Evolutionary conservation across 2,329 filamentous ascomycete species (phyloP), one percentile per base, ranked within the genome.

Genomic region (Colletotrichum chrysophilum): DNA sequence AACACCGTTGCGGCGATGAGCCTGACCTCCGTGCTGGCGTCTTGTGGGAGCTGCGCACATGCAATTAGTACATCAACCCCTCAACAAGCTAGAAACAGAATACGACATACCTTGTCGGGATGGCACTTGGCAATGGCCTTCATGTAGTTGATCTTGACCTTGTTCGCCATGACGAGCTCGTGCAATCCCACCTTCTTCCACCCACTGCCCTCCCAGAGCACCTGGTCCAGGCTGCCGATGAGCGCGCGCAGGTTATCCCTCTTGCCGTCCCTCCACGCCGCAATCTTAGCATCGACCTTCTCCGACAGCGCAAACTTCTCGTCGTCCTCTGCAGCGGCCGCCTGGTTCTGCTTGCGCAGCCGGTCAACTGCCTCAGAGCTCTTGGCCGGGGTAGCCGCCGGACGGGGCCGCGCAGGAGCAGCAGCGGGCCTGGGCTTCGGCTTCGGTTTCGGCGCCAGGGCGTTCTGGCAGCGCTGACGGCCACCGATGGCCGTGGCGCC

Each of bases 51-150:
- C 92, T 94, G 79, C 1, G 3, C 3, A 30, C 7, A 4, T 1
- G 1, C 58, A 52, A 7, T 77, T 32, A 77, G 73, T 21, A 12
- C 7, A 74, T 26, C 28, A 3, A 18, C 28, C 10, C 14, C 10
- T n/a, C 61, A 64, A 4, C 60, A 10, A 26, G 3, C 8, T 13
- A 0, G 0, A 18, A 64, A 6, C 13, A 21, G 13, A 28, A 9
- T 38, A 0, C 26, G 4, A 85, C 92, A 85, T 89, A 98, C 97
- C 94, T 99, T 99, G 85, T 99, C 97, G 76, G 97, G 97, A 89
- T 99, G 97, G 79, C 97, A 97, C 89, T 98, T 98, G 13, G 94
- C 95, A 89, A 99, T 98, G 7, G 96, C 97, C 91, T 98, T 98
- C 97, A 99, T 98, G 83, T 99, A 99, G 76, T 94, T 89, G 78